Base-by-base conservation (phyloP, 1,139 yeast genomes). In the Yamadazyma atmosphaerica region DNA sequence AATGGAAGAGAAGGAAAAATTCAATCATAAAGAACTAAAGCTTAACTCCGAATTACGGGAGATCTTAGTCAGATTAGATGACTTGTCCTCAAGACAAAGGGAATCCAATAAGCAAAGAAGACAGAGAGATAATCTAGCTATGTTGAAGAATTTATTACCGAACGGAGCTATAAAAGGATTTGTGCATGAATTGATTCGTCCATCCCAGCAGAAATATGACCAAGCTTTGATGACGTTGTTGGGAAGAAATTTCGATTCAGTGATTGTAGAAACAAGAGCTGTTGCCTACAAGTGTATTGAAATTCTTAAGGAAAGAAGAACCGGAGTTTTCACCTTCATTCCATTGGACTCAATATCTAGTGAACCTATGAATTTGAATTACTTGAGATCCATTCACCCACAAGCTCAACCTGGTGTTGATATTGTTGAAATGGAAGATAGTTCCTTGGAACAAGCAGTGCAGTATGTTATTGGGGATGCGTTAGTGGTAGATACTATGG, bases 201-300 rank as follows among this genome's bases (percentile, higher is more conserved):
- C 98, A 8, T 74, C 81, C 17, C 86, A 85, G 51, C 81, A 79
- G 41, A 83, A 79, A 52, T 90, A 81, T 57, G 89, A 86, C 38
- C 54, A 71, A 6, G 96, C 98, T 0, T 74, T 92, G 31, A 81
- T 86, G 36, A 84, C 95, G 0, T 77, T 86, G 5, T 65, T 92
- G 32, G 98, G 98, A 4, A 75, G 78, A 46, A 77, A 87, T 52
- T 77, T 82, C 49, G 95, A 92, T 57, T 77, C 97, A 0, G 77
- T 92, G 9, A 76, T 92, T 23, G 98, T 92, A 4, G 96, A 88
- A 50, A 78, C 79, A 17, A 65, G 84, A 2, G 61, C 81, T 10
- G 78, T 84, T 14, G 98, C 97, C 1, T 80, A 83, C 42, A 83
- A 81, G 46, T 90, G 98, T 62, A 84, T 92, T 51, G 79, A 81